A percentile compares a stretch with the other conserved stretches of the same genome.
phyloP scores from a whole-genome alignment of 495 filamentous ascomycete species.

The Haplographium delicatum region DNA sequence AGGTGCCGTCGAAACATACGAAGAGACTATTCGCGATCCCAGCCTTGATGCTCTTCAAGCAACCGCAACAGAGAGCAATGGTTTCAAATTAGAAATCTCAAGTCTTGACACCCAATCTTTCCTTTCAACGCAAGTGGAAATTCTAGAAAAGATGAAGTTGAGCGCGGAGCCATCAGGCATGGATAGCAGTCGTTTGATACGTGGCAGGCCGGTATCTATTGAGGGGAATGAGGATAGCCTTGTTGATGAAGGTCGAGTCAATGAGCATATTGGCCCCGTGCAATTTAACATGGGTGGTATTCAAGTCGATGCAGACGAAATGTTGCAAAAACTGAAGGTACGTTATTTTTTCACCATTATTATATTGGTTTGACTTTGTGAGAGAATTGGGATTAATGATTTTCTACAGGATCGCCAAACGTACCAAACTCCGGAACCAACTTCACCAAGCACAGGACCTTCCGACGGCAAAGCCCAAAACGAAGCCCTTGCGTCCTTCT shows the following conservation, averaged over 20 bases:
- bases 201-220: constrained; percentile 8
- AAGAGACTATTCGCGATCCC: constrained; percentile 71
- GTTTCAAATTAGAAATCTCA: constrained; percentile 60
- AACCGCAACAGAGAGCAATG: constrained; percentile 41
- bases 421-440: constrained; percentile 34
- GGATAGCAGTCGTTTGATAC: constrained; percentile 25
- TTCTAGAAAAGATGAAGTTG: constrained; percentile 60
- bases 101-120: constrained; percentile 76
- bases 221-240: constrained; percentile 33
- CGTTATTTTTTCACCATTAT: constrained; percentile 15
- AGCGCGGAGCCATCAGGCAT: constrained; percentile 32
- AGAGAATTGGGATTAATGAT: not conserved
- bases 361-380: too few species aligned
- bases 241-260: constrained; percentile 55
- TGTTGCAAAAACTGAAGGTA: constrained; percentile 85
- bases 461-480: constrained; percentile 53
- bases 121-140: constrained; percentile 64
- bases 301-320: constrained; percentile 93
- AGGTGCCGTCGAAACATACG: constrained; percentile 66
- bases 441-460: constrained; percentile 22
- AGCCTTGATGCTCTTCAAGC: constrained; percentile 53
- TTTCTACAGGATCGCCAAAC: constrained; percentile 23
- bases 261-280: constrained; percentile 89
- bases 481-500: constrained; percentile 63
- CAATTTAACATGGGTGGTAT: constrained; percentile 98